Conservation (phyloP, 495 filamentous ascomycete species). For the Terfezia claveryi region DNA sequence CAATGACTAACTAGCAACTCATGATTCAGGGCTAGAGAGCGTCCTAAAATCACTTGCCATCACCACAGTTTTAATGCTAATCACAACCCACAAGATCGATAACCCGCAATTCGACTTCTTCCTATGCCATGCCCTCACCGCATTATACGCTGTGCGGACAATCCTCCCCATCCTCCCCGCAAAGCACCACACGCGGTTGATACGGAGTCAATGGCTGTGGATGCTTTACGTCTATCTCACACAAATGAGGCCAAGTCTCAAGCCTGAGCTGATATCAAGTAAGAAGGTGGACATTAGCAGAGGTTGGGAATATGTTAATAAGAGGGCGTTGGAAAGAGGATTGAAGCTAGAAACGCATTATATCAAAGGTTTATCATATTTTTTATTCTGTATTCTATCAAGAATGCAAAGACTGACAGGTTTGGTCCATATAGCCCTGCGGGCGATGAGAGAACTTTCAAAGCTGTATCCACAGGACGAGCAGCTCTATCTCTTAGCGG, state of each 20-base stretch:
- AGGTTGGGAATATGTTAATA: constrained; percentile 51
- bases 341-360: constrained; percentile 8
- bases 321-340: constrained; percentile 6
- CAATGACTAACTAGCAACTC: too few species aligned
- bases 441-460: constrained; percentile 51
- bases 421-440: constrained; percentile 28
- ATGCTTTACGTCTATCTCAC: constrained; percentile 25
- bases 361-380: constrained; percentile 4
- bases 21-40: neutral
- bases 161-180: constrained; percentile 57
- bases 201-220: constrained; percentile 83
- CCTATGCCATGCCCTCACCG: constrained; percentile 56
- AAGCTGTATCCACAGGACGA: constrained; percentile 69
- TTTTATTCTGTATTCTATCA: neutral
- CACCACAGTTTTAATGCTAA: constrained; percentile 27
- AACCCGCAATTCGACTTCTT: constrained; percentile 65
- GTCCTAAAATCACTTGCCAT: constrained; percentile 5
- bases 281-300: constrained; percentile 35
- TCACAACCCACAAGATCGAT: constrained; percentile 34
- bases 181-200: constrained; percentile 46
- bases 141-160: constrained; percentile 69
- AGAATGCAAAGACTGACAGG: neutral
- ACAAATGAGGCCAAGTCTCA: constrained; percentile 48
- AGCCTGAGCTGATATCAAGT: constrained; percentile 33
- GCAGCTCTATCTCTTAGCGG: constrained; percentile 51